phyloP scores from a whole-genome alignment of 108 stramenopile species.

The Stephanodiscus minutulus region DNA sequence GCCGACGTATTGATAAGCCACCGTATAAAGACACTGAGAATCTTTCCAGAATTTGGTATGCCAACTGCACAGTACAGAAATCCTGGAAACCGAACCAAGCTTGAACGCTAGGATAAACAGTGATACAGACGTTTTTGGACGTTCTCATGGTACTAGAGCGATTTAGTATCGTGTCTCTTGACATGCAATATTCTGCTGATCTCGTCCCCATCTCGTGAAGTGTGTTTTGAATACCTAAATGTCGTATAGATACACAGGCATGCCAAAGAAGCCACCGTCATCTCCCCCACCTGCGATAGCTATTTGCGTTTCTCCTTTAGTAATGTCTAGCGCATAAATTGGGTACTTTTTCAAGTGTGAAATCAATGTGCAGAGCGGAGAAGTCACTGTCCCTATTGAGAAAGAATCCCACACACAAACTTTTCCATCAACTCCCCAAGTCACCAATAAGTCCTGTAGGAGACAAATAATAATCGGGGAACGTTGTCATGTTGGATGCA shows the following conservation, averaged over 20 bases:
- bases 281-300: conserved; percentile 58
- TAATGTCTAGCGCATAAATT: conserved; percentile 69
- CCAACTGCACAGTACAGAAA: background rate
- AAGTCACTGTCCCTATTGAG: conserved; percentile 56
- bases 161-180: too few relatives aligned
- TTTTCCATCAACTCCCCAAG: conserved; percentile 87
- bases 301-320: conserved; percentile 22
- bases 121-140: too few relatives aligned
- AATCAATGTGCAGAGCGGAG: conserved; percentile 73
- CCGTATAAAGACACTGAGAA: background rate
- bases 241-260: conserved; percentile 66
- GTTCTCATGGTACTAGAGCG: too few relatives aligned
- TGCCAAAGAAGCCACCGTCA: conserved; percentile 74
- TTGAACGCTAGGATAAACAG: too few relatives aligned
- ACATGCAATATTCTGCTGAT: too few relatives aligned
- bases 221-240: conserved; percentile 10
- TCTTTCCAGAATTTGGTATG: background rate
- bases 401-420: conserved; percentile 81
- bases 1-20: conserved; percentile 19
- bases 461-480: background rate
- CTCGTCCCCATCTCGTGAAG: background rate
- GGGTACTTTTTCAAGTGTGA: conserved; percentile 61
- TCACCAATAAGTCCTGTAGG: conserved; percentile 64
- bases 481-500: background rate
- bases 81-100: too few relatives aligned